A percentile compares a stretch with the other conserved stretches of the same genome.
These are phyloP conservation scores for Neofusicoccum ribis DNA, from an alignment of 2,329 filamentous ascomycete genomes.

Conservation along the genomic window DNA sequence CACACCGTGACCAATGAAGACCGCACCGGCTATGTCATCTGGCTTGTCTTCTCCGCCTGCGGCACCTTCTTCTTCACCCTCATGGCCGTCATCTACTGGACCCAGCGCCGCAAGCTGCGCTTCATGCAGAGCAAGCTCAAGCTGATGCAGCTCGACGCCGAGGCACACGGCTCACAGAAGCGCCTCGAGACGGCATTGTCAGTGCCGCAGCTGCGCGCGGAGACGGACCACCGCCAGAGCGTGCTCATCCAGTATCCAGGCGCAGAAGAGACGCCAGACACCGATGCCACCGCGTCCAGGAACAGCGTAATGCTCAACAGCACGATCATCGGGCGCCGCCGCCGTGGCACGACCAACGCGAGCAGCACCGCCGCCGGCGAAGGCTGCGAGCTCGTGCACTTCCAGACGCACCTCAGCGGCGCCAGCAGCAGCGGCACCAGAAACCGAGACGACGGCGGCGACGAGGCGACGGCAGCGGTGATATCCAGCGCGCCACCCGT, in stretches of 20 bases:
- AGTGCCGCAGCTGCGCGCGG: neutral
- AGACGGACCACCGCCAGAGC: conserved; percentile 7
- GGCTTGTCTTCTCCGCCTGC: conserved; percentile 6
- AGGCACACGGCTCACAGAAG: conserved; percentile 4
- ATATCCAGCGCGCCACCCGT: neutral
- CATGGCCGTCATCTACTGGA: neutral
- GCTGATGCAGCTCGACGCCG: neutral
- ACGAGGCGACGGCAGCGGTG: no score
- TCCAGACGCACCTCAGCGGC: conserved; percentile 8
- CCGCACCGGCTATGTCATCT: neutral
- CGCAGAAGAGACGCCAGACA: neutral
- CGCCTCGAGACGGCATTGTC: neutral
- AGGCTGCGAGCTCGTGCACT: conserved; percentile 1
- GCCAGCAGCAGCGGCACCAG: neutral
- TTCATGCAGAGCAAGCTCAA: conserved; percentile 5
- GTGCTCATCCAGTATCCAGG: neutral
- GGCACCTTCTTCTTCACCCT: neutral
- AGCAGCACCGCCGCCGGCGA: conserved; percentile 2
- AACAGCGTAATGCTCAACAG: neutral
- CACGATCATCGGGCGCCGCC: neutral
- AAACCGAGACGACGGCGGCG: neutral
- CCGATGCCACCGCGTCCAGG: neutral
- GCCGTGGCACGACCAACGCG: neutral
- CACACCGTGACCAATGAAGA: neutral
- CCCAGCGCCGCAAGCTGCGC: conserved; percentile 2